These are phyloP conservation scores for Trypanosoma caninum DNA, from an alignment of 208 protist genomes.

Conservation along the genomic window DNA sequence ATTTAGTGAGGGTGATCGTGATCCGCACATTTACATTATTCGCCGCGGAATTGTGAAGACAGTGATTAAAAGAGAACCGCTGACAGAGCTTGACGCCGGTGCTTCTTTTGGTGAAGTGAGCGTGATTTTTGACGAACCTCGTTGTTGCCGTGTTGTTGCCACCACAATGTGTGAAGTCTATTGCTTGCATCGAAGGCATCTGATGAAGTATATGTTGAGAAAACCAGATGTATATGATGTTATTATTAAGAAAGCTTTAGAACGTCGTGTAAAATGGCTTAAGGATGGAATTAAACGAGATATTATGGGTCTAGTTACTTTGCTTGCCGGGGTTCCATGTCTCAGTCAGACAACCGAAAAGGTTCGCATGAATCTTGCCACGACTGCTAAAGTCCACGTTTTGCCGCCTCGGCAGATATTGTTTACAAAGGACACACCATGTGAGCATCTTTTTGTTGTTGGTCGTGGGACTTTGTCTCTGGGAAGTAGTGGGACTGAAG, in stretches of 20 bases:
- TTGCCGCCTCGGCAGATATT: conserved; percentile 49
- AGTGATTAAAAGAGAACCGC: conserved; percentile 61
- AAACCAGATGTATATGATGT: conserved; percentile 43
- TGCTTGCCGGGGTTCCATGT: conserved; percentile 76
- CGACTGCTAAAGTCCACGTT: conserved; percentile 35
- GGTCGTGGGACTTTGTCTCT: conserved; percentile 61
- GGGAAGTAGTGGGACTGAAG: conserved; percentile 10
- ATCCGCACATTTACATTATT: conserved; percentile 79
- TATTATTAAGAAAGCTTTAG: conserved; percentile 43
- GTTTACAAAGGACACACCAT: conserved; percentile 39
- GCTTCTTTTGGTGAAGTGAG: conserved; percentile 77
- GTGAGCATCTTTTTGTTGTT: conserved; percentile 69
- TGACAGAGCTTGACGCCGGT: conserved; percentile 62
- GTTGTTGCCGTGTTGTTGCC: conserved; percentile 64
- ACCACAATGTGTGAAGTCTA: conserved; percentile 83
- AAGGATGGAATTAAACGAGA: conserved; percentile 60
- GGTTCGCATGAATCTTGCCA: conserved; percentile 58
- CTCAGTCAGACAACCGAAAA: conserved; percentile 76
- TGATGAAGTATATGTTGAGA: conserved; percentile 53
- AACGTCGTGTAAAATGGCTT: conserved; percentile 61
- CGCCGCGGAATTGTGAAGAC: conserved; percentile 65
- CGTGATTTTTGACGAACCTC: conserved; percentile 72
- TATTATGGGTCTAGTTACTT: conserved; percentile 58
- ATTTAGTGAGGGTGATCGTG: conserved; percentile 57
- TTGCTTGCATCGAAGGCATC: conserved; percentile 40